Evolutionary conservation across 352 stramenopile genomes (phyloP).

Genomic region (Globisporangium recalcitrans): DNA sequence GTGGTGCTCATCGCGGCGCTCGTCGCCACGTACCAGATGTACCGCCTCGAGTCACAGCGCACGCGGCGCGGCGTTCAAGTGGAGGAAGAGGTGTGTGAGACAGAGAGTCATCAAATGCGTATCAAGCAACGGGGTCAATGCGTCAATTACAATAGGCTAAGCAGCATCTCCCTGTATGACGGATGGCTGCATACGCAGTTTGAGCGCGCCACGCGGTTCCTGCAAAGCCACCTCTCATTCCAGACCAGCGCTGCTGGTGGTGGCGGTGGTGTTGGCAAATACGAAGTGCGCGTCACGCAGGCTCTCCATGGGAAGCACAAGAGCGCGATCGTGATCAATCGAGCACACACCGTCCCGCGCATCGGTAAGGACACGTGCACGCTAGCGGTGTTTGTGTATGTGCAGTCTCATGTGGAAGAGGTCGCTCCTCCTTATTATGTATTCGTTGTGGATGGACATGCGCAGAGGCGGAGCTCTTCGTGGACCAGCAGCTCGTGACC

Average conservation of each 20-base stretch:
- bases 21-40: conserved; percentile 56
- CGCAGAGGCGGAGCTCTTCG: conserved; percentile 44
- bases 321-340: conserved; percentile 55
- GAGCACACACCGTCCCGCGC: conserved; percentile 35
- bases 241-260: not conserved
- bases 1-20: conserved; percentile 56
- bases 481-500: conserved; percentile 31
- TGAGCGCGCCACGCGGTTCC: conserved; percentile 33
- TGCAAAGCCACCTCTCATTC: conserved; percentile 34
- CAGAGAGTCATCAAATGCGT: not conserved
- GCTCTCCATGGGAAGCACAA: conserved; percentile 15
- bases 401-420: not conserved
- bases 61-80: conserved; percentile 19
- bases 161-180: not conserved
- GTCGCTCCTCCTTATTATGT: too few species aligned
- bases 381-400: not conserved
- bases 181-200: conserved; percentile 27
- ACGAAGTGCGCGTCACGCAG: conserved; percentile 41
- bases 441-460: not conserved
- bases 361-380: conserved; percentile 33
- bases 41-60: conserved; percentile 44
- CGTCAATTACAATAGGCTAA: not conserved
- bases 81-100: conserved; percentile 40
- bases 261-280: conserved; percentile 21
- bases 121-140: not conserved